Evolutionary conservation across 2,329 filamentous ascomycete genomes (phyloP).

Genomic region (Aspergillus piperis): DNA sequence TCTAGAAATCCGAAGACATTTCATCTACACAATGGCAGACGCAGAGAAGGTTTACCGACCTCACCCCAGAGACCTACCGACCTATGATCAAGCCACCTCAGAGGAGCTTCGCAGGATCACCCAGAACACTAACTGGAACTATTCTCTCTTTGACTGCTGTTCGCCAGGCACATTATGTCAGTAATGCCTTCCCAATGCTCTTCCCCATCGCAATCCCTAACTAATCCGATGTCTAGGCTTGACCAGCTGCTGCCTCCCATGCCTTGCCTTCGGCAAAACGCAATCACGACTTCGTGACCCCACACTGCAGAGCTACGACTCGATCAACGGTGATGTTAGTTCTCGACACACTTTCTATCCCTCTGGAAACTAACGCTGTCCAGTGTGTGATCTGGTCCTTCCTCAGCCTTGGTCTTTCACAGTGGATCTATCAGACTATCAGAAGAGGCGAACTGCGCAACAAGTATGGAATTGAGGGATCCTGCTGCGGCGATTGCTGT

Average conservation of each 20-base stretch:
- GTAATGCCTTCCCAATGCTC: not conserved
- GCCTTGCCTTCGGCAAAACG: constrained; percentile 22
- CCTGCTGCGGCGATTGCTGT: constrained; percentile 24
- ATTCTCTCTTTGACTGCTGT: constrained; percentile 21
- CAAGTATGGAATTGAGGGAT: constrained; percentile 18
- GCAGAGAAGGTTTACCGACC: constrained; percentile 13
- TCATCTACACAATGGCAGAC: not conserved
- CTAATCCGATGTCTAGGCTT: constrained; percentile 7
- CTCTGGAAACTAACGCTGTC: no score
- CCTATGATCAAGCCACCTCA: constrained; percentile 9
- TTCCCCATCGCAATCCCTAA: not conserved
- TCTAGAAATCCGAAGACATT: no score
- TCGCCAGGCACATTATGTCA: constrained; percentile 20
- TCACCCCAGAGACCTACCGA: constrained; percentile 6
- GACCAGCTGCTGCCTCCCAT: constrained; percentile 20
- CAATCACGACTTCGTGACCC: constrained; percentile 16
- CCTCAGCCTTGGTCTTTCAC: constrained; percentile 13
- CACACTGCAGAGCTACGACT: constrained; percentile 7
- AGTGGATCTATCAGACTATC: constrained; percentile 25
- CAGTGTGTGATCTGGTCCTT: constrained; percentile 19
- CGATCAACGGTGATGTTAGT: constrained; percentile 15
- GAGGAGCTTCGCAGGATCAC: constrained; percentile 4
- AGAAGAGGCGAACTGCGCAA: constrained; percentile 20
- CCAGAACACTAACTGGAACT: constrained; percentile 17
- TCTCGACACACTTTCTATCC: not conserved